phyloP scores from a whole-genome alignment of 441 rosid species.

The Populus trichocarpa region DNA sequence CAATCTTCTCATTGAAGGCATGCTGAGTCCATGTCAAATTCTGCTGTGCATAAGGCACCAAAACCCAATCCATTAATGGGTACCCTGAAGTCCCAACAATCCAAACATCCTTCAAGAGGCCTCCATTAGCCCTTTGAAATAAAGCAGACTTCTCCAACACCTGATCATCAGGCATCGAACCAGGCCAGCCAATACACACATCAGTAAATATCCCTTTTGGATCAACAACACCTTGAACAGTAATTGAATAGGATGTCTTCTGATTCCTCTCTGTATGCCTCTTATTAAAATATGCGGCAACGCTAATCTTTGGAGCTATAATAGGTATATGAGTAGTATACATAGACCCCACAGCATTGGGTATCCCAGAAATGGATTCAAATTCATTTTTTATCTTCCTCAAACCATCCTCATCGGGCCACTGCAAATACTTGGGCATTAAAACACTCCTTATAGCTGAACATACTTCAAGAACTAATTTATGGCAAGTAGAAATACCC shows the following conservation, averaged over 20 bases:
- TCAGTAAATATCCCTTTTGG: slow-evolving; percentile 68
- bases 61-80: slow-evolving; percentile 69
- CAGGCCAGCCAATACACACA: slow-evolving; percentile 87
- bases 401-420: slow-evolving; percentile 57
- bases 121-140: slow-evolving; percentile 53
- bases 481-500: slow-evolving; percentile 89
- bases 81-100: slow-evolving; percentile 64
- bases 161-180: slow-evolving; percentile 71
- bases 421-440: slow-evolving; percentile 63
- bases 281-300: slow-evolving; percentile 68
- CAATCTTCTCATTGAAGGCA: slow-evolving; percentile 63
- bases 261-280: slow-evolving; percentile 80
- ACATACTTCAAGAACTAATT: slow-evolving; percentile 81
- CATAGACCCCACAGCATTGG: slow-evolving; percentile 73
- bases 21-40: slow-evolving; percentile 85
- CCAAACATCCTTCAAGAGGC: slow-evolving; percentile 62
- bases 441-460: slow-evolving; percentile 65
- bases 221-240: slow-evolving; percentile 81
- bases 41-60: slow-evolving; percentile 70
- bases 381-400: slow-evolving; percentile 39
- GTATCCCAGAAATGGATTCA: slow-evolving; percentile 53
- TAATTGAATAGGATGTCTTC: slow-evolving; percentile 75
- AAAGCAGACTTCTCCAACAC: slow-evolving; percentile 73
- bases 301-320: slow-evolving; percentile 72
- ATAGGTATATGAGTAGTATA: slow-evolving; percentile 85